Percentiles rank a stretch among this genome's conserved stretches.
Conservation (phyloP, 2,329 filamentous ascomycete genomes). For the Calonectria pseudoturangicola region DNA sequence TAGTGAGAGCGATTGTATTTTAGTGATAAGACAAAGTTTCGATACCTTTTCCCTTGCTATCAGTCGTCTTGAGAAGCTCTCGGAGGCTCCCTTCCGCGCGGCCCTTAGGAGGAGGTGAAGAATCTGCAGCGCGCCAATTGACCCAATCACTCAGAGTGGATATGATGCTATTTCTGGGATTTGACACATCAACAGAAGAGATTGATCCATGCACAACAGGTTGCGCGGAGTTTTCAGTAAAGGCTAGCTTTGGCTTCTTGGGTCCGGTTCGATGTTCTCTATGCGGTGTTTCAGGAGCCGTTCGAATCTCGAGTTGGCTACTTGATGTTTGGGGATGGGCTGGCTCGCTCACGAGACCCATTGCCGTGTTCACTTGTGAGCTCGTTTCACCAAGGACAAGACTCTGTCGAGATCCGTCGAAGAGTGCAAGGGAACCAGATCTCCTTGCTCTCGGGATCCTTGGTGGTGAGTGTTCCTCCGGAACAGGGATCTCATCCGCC, state of each 20-base stretch:
- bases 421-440: conserved; percentile 61
- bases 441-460: conserved; percentile 52
- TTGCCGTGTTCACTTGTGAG: conserved; percentile 60
- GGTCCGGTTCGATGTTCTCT: conserved; percentile 48
- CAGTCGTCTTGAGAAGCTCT: conserved; percentile 67
- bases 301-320: conserved; percentile 69
- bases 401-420: conserved; percentile 60
- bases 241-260: conserved; percentile 41
- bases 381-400: conserved; percentile 53
- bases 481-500: conserved; percentile 52
- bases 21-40: conserved; percentile 46
- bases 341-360: conserved; percentile 71
- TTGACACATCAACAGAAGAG: conserved; percentile 49
- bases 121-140: conserved; percentile 62
- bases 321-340: conserved; percentile 75
- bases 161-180: conserved; percentile 57
- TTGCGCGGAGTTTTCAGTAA: conserved; percentile 52
- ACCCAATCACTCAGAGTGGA: conserved; percentile 68
- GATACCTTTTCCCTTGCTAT: conserved; percentile 60
- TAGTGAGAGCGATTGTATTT: neutral
- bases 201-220: conserved; percentile 55
- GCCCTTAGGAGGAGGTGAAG: conserved; percentile 57
- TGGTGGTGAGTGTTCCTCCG: conserved; percentile 45
- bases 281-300: conserved; percentile 54
- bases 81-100: conserved; percentile 75